A percentile compares a stretch with the other conserved stretches of the same genome.
Conservation (phyloP, 306 rosid species). For the Prinsepia uniflora region DNA sequence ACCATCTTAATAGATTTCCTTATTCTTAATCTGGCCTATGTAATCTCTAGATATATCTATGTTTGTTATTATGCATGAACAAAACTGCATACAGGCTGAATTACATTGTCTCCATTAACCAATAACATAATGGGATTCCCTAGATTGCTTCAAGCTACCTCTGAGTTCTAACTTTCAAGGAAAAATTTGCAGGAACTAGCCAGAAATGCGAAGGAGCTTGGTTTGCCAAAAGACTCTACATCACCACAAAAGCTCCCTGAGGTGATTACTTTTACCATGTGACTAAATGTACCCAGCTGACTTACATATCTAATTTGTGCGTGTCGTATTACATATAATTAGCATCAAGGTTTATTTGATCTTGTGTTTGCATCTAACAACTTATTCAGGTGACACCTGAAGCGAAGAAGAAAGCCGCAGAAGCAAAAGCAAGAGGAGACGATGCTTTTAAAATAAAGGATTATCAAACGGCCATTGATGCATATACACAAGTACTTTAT, state of each 20-base stretch:
- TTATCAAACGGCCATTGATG: slow-evolving; percentile 60
- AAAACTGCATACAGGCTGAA: neutral
- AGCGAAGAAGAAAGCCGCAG: slow-evolving; percentile 80
- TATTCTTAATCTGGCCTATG: neutral
- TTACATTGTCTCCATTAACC: neutral
- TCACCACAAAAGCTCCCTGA: slow-evolving; percentile 55
- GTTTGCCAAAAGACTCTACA: slow-evolving; percentile 32
- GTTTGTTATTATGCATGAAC: neutral
- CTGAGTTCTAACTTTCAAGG: slow-evolving; percentile 22
- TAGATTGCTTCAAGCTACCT: slow-evolving; percentile 13
- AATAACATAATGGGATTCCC: neutral
- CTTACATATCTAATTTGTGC: too few relatives aligned
- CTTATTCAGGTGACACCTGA: slow-evolving; percentile 69
- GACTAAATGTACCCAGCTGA: neutral
- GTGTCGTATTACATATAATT: neutral
- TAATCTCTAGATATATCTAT: neutral
- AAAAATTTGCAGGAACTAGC: slow-evolving; percentile 44
- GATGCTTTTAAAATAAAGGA: slow-evolving; percentile 80
- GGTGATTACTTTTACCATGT: slow-evolving; percentile 40
- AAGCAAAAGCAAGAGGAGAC: slow-evolving; percentile 83
- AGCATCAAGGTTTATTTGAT: neutral
- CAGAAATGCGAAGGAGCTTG: slow-evolving; percentile 35
- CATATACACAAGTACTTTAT: slow-evolving; percentile 72
- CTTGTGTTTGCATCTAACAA: slow-evolving; percentile 4
- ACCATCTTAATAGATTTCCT: neutral